Conservation (phyloP, 1,284 basidiomycete genomes). For the Sphagnurus paluster region DNA sequence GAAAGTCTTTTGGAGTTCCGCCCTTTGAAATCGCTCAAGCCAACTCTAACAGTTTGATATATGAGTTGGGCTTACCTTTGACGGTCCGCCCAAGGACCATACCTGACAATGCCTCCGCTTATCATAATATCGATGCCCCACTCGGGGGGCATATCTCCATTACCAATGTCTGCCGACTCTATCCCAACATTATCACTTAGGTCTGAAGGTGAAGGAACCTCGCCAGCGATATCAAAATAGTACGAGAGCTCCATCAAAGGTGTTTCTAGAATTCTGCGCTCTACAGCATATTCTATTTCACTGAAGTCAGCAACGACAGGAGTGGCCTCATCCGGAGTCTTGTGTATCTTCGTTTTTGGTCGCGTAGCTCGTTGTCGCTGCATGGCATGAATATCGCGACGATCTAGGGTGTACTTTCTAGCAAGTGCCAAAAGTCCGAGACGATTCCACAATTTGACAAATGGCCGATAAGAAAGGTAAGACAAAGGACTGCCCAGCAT, state of each 20-base stretch:
- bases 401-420: slow-evolving; percentile 30
- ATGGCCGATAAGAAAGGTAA: slow-evolving; percentile 47
- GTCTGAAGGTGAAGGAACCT: slow-evolving; percentile 49
- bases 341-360: slow-evolving; percentile 36
- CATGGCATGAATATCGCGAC: slow-evolving; percentile 25
- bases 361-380: slow-evolving; percentile 18
- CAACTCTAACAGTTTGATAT: background rate
- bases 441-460: slow-evolving; percentile 56
- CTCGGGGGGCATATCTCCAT: slow-evolving; percentile 86
- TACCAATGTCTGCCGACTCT: slow-evolving; percentile 72
- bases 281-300: slow-evolving; percentile 81
- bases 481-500: slow-evolving; percentile 29
- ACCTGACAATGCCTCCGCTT: slow-evolving; percentile 71
- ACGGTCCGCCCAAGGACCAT: slow-evolving; percentile 94
- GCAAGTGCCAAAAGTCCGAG: slow-evolving; percentile 48
- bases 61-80: slow-evolving; percentile 62
- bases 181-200: slow-evolving; percentile 33
- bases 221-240: slow-evolving; percentile 76
- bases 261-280: slow-evolving; percentile 80
- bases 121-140: slow-evolving; percentile 89
- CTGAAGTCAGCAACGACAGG: slow-evolving; percentile 55
- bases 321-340: slow-evolving; percentile 51
- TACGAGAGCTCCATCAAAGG: slow-evolving; percentile 78
- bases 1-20: slow-evolving; percentile 76
- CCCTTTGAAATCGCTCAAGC: slow-evolving; percentile 39